A percentile compares a stretch with the other conserved stretches of the same genome.
Conservation (phyloP, 208 protist genomes). For the Trypanosoma scelopori region DNA sequence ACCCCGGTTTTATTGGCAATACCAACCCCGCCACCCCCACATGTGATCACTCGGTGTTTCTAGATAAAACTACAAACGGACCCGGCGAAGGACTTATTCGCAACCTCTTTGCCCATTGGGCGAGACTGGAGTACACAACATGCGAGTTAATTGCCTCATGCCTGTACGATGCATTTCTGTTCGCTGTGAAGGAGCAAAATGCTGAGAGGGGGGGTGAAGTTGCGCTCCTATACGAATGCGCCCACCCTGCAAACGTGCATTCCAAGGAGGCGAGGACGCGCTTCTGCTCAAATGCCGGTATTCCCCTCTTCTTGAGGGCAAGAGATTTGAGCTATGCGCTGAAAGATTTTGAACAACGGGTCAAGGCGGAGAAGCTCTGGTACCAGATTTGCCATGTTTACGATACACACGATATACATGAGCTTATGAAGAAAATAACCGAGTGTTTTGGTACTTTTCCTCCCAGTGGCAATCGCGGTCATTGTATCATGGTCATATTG, state of each 20-base stretch:
- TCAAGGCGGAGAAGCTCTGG: slow-evolving; percentile 4
- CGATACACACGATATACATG: slow-evolving; percentile 6
- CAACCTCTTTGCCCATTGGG: slow-evolving; percentile 19
- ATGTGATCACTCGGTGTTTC: not conserved
- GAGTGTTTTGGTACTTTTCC: slow-evolving; percentile 19
- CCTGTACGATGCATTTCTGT: slow-evolving; percentile 29
- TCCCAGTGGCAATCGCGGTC: slow-evolving; percentile 12
- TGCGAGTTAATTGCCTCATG: slow-evolving; percentile 21
- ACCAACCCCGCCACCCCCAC: not conserved
- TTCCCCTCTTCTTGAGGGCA: slow-evolving; percentile 11
- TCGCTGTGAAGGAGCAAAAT: slow-evolving; percentile 25
- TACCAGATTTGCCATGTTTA: slow-evolving; percentile 20
- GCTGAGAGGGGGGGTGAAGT: slow-evolving; percentile 11
- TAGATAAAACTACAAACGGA: not conserved
- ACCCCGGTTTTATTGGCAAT: not conserved
- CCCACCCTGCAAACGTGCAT: not conserved
- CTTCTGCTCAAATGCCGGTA: not conserved
- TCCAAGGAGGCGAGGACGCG: slow-evolving; percentile 14
- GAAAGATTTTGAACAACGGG: slow-evolving; percentile 13
- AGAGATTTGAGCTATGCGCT: slow-evolving; percentile 1
- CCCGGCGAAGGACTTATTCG: slow-evolving; percentile 3
- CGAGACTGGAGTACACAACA: slow-evolving; percentile 10
- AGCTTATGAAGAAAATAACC: slow-evolving; percentile 14
- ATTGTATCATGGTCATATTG: slow-evolving; percentile 25
- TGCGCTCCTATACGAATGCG: slow-evolving; percentile 6